phyloP scores from a whole-genome alignment of 768 basidiomycete species.

The Amanita brunnescens region DNA sequence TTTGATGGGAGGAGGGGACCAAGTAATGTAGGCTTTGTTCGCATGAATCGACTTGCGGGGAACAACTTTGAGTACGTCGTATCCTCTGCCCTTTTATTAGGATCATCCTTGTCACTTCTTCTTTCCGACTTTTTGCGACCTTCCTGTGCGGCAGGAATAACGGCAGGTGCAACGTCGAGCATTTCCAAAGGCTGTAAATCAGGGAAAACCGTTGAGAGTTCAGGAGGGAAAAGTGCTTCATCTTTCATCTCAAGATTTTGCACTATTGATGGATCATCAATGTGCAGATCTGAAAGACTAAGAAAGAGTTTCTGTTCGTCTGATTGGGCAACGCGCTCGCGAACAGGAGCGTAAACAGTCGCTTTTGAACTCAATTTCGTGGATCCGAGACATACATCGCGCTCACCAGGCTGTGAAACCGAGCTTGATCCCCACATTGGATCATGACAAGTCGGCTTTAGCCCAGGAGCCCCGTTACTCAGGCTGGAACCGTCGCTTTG shows the following conservation, averaged over 20 bases:
- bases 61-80: slow-evolving; percentile 67
- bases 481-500: slow-evolving; percentile 1
- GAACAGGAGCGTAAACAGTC: slow-evolving; percentile 45
- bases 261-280: slow-evolving; percentile 10
- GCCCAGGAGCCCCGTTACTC: slow-evolving; percentile 20
- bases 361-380: slow-evolving; percentile 34
- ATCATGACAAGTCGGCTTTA: slow-evolving; percentile 51
- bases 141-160: slow-evolving; percentile 22
- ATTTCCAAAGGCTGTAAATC: slow-evolving; percentile 63
- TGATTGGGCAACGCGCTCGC: slow-evolving; percentile 55
- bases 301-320: slow-evolving; percentile 46
- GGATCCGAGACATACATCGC: slow-evolving; percentile 20
- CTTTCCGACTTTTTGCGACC: slow-evolving; percentile 50
- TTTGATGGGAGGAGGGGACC: slow-evolving; percentile 77
- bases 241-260: slow-evolving; percentile 21
- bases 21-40: slow-evolving; percentile 73
- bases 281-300: slow-evolving; percentile 32
- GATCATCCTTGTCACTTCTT: slow-evolving; percentile 55
- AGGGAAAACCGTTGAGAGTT: slow-evolving; percentile 70
- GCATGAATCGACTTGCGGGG: slow-evolving; percentile 72
- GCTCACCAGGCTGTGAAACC: slow-evolving; percentile 32
- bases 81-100: slow-evolving; percentile 73
- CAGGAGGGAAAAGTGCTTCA: slow-evolving; percentile 23
- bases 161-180: slow-evolving; percentile 35
- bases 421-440: slow-evolving; percentile 40